Evolutionary conservation across 2,329 filamentous ascomycete genomes (phyloP).

Genomic region (Fusarium pininemorale): DNA sequence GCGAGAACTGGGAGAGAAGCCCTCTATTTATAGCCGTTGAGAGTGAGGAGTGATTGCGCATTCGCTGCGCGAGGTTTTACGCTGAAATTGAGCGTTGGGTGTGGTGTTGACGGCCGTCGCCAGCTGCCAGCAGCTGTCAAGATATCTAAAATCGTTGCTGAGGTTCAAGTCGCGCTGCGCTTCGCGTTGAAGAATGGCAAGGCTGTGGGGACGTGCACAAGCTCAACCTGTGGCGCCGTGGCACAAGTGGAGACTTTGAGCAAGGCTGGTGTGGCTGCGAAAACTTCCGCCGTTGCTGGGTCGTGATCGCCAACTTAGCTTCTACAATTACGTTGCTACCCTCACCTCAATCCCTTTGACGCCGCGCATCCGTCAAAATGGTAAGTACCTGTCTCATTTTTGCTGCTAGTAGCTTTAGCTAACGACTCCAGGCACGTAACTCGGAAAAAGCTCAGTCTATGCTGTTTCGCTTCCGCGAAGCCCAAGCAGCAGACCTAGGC

Average conservation of each 20-base stretch:
- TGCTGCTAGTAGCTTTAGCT: not conserved
- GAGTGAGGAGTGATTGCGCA: not conserved
- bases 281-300: constrained; percentile 38
- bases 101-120: not conserved
- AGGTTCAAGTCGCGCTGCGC: constrained; percentile 8
- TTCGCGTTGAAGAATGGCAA: constrained; percentile 17
- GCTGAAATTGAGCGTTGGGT: not conserved
- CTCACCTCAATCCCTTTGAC: not conserved
- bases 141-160: not conserved
- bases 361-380: constrained; percentile 41
- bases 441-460: constrained; percentile 99
- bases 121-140: not conserved
- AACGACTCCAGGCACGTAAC: constrained; percentile 81
- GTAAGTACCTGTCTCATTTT: not conserved
- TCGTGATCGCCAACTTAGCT: constrained; percentile 27
- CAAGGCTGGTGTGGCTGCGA: constrained; percentile 41
- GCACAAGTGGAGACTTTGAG: not conserved
- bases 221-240: constrained; percentile 23
- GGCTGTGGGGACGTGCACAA: constrained; percentile 27
- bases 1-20: not conserved
- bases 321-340: constrained; percentile 13
- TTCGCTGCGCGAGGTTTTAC: no score
- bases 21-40: constrained; percentile 1
- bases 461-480: constrained; percentile 99
- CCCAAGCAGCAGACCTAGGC: constrained; percentile 93